Conservation (phyloP, 805 yeast genomes). For the Metschnikowia arizonensis region DNA sequence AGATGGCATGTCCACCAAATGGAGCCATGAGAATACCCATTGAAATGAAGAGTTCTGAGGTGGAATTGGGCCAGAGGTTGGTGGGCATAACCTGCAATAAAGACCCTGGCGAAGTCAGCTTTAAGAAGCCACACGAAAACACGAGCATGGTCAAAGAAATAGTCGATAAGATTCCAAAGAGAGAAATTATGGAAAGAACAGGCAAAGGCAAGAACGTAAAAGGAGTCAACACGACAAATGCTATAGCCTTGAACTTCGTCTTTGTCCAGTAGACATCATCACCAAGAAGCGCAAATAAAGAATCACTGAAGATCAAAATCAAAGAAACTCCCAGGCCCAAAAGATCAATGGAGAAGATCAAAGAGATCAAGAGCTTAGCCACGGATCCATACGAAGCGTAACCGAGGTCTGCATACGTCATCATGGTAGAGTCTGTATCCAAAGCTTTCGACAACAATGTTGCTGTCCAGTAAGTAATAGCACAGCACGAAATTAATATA, state of each 20-base stretch:
- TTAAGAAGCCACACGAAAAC: conserved; percentile 59
- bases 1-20: conserved; percentile 82
- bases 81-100: conserved; percentile 60
- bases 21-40: conserved; percentile 73
- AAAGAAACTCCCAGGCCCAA: conserved; percentile 79
- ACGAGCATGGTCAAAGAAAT: conserved; percentile 58
- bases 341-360: conserved; percentile 71
- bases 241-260: conserved; percentile 57
- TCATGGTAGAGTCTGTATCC: conserved; percentile 28
- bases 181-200: conserved; percentile 61
- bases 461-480: conserved; percentile 74
- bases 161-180: conserved; percentile 70
- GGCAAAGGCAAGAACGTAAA: conserved; percentile 77
- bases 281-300: conserved; percentile 44
- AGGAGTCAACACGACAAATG: conserved; percentile 71
- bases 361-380: conserved; percentile 70
- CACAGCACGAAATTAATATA: conserved; percentile 56
- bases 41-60: conserved; percentile 50
- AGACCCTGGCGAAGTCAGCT: conserved; percentile 68
- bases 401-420: conserved; percentile 31
- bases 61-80: conserved; percentile 57
- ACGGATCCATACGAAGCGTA: conserved; percentile 35
- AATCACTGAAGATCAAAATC: conserved; percentile 80
- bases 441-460: conserved; percentile 41
- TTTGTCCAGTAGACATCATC: conserved; percentile 37